Evolutionary conservation across 441 rosid species (phyloP).

Genomic region (Populus tomentosa): DNA sequence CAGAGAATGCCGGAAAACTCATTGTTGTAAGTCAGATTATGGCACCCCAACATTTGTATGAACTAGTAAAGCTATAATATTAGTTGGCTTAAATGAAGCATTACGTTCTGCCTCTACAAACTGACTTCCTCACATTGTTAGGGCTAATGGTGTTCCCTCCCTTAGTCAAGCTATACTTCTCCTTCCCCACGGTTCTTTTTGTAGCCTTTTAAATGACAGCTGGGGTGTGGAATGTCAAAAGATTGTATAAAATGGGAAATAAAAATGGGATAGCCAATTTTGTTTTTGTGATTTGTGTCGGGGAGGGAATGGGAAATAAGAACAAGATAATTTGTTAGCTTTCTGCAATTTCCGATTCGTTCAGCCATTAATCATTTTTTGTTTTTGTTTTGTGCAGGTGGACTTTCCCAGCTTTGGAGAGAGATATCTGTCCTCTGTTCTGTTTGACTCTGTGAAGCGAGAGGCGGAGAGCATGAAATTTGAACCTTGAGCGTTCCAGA

Average conservation of each 20-base stretch:
- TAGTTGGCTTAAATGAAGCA: neutral
- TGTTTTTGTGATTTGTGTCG: too few relatives aligned
- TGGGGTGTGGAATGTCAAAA: neutral
- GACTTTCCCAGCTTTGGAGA: too few relatives aligned
- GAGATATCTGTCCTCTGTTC: too few relatives aligned
- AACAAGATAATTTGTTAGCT: too few relatives aligned
- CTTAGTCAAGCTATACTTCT: neutral
- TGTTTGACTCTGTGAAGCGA: too few relatives aligned
- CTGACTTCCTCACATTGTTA: neutral
- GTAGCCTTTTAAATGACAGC: neutral
- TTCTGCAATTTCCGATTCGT: too few relatives aligned
- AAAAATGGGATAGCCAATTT: too few relatives aligned
- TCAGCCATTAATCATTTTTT: too few relatives aligned
- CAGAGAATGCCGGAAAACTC: slow-evolving; percentile 56
- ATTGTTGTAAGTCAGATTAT: neutral
- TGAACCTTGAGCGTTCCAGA: too few relatives aligned
- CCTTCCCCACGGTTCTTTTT: neutral
- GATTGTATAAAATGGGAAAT: neutral
- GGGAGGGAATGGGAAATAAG: too few relatives aligned
- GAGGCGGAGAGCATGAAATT: too few relatives aligned
- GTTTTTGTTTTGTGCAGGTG: too few relatives aligned
- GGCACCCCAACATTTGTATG: slow-evolving; percentile 8
- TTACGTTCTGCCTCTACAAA: neutral
- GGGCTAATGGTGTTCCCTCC: neutral
- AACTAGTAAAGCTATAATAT: neutral